These are phyloP conservation scores for Eutrema yunnanense DNA, from an alignment of 345 rosid species.

Conservation along the genomic window DNA sequence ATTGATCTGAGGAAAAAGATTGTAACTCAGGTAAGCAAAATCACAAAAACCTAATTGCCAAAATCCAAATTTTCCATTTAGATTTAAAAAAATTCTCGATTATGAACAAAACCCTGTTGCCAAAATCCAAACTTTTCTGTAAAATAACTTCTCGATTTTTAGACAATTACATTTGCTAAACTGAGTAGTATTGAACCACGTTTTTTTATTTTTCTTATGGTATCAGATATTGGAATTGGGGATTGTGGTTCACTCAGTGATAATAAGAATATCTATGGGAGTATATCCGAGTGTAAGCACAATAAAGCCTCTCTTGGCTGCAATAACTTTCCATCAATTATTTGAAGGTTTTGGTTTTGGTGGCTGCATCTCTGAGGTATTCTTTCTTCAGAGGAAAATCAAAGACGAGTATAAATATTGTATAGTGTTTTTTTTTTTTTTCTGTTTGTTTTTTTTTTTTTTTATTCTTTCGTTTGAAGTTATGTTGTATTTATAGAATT, in stretches of 20 bases:
- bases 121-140: not conserved
- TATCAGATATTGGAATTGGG: slow-evolving; percentile 58
- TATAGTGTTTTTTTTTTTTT: no score
- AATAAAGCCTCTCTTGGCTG: slow-evolving; percentile 48
- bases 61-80: no score
- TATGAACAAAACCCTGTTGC: no score
- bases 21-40: slow-evolving; percentile 28
- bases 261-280: slow-evolving; percentile 55
- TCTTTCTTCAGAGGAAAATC: no score
- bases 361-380: slow-evolving; percentile 57
- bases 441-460: no score
- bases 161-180: not conserved
- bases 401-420: no score
- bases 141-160: not conserved
- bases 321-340: slow-evolving; percentile 62
- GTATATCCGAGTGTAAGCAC: slow-evolving; percentile 42
- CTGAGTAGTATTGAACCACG: not conserved
- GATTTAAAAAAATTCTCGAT: no score
- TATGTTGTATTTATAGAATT: no score
- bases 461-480: no score
- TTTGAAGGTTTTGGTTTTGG: slow-evolving; percentile 76
- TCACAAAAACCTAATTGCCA: not conserved
- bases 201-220: not conserved
- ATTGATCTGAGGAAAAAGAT: slow-evolving; percentile 32
- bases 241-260: slow-evolving; percentile 60